Percentiles rank a stretch among this genome's conserved stretches.
phyloP scores from a whole-genome alignment of 2,329 filamentous ascomycete genomes.

The Alternaria infectoria region DNA sequence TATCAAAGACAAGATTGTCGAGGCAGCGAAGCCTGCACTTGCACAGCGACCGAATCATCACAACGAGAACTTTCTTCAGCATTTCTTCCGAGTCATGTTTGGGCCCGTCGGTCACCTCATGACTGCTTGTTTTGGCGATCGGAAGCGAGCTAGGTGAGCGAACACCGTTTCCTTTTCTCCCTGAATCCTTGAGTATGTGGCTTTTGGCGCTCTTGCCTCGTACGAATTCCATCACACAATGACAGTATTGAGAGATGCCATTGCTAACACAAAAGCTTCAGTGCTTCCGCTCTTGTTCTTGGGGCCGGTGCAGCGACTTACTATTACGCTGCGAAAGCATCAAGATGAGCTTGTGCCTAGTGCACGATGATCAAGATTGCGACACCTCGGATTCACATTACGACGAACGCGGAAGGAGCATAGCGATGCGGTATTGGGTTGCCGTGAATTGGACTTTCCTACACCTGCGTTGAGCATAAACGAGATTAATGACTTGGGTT shows the following conservation, averaged over 20 bases:
- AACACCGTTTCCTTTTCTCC: not conserved
- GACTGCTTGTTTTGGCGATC: conserved; percentile 21
- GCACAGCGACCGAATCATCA: conserved; percentile 1
- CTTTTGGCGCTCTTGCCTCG: not conserved
- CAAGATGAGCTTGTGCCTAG: not conserved
- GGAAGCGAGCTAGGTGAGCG: conserved; percentile 35
- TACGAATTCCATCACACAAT: not conserved
- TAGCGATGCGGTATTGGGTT: not conserved
- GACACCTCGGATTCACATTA: not conserved
- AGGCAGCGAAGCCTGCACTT: not conserved
- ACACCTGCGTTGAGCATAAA: not conserved
- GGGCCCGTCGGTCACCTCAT: conserved; percentile 18
- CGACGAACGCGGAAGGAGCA: not conserved
- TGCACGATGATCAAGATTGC: not conserved
- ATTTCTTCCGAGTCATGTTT: conserved; percentile 17
- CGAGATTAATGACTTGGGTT: not conserved
- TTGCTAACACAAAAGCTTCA: conserved; percentile 5
- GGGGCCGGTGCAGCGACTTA: conserved; percentile 15
- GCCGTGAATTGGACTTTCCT: not conserved
- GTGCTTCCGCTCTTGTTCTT: conserved; percentile 13
- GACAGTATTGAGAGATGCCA: too few species aligned
- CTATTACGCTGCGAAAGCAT: conserved; percentile 8
- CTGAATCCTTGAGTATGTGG: not conserved
- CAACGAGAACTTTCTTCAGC: conserved; percentile 13
- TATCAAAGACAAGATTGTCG: not conserved